Evolutionary conservation across 2,329 filamentous ascomycete species (phyloP).

Genomic region (Scedosporium aurantiacum): DNA sequence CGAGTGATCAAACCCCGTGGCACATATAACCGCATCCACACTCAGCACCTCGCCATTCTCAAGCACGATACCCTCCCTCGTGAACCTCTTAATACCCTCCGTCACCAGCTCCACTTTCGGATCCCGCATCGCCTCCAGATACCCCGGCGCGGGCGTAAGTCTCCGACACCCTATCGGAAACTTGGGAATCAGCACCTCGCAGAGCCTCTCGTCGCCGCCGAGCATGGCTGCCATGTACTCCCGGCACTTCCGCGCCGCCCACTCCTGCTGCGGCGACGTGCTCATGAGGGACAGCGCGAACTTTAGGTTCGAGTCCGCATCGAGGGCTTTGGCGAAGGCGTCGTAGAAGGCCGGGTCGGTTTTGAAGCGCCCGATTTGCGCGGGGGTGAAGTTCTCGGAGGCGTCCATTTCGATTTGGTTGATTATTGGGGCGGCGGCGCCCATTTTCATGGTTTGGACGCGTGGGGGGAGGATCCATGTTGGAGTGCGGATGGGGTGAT

Average conservation of each 20-base stretch:
- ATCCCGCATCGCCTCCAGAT: slow-evolving; percentile 33
- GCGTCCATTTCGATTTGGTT: slow-evolving; percentile 15
- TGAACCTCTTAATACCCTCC: slow-evolving; percentile 31
- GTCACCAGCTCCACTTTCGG: slow-evolving; percentile 38
- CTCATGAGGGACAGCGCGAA: slow-evolving; percentile 32
- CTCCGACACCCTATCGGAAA: slow-evolving; percentile 36
- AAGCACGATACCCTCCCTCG: slow-evolving; percentile 36
- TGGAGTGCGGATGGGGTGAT: slow-evolving; percentile 30
- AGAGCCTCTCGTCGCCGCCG: slow-evolving; percentile 36
- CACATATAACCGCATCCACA: slow-evolving; percentile 45
- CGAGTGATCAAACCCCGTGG: slow-evolving; percentile 45
- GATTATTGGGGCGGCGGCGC: slow-evolving; percentile 20
- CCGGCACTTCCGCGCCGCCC: slow-evolving; percentile 27
- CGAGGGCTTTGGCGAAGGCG: slow-evolving; percentile 34
- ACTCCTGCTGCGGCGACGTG: slow-evolving; percentile 27
- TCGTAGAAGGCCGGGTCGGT: slow-evolving; percentile 33
- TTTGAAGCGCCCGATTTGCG: slow-evolving; percentile 35
- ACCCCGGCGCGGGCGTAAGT: slow-evolving; percentile 39
- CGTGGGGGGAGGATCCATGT: slow-evolving; percentile 30
- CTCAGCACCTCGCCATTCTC: slow-evolving; percentile 35
- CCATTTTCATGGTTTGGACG: slow-evolving; percentile 20
- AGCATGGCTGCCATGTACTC: slow-evolving; percentile 38
- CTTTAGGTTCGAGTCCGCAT: slow-evolving; percentile 30
- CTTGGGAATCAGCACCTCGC: slow-evolving; percentile 37
- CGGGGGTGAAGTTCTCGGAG: slow-evolving; percentile 12